Conservation (phyloP, 139 green algal species). For the Volvox africanus region DNA sequence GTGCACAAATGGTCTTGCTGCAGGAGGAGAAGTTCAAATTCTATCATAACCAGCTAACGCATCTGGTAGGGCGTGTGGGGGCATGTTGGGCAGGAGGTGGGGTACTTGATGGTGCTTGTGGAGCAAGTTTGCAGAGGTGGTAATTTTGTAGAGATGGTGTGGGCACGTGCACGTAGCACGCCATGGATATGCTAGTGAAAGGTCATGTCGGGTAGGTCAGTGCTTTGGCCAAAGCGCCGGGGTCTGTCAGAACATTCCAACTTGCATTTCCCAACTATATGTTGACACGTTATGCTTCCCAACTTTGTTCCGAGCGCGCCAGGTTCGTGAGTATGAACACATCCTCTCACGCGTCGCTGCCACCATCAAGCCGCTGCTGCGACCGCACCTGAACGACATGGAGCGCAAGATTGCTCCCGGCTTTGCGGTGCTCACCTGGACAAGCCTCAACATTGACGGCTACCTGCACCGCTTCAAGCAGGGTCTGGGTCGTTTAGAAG, state of each 20-base stretch:
- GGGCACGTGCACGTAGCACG: too few species aligned
- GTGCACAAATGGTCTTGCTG: constrained; percentile 85
- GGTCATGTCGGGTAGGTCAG: too few species aligned
- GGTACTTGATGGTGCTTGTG: too few species aligned
- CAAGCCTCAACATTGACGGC: constrained; percentile 93
- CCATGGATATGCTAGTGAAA: too few species aligned
- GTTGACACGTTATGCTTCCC: too few species aligned
- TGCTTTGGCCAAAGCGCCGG: too few species aligned
- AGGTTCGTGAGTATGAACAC: constrained; percentile 77
- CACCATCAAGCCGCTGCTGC: constrained; percentile 84
- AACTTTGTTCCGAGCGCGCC: too few species aligned
- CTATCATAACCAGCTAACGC: constrained; percentile 88
- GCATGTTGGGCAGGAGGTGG: neutral
- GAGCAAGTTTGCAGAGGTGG: too few species aligned
- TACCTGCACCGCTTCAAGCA: constrained; percentile 91
- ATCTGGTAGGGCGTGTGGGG: constrained; percentile 62
- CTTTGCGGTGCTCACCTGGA: constrained; percentile 88
- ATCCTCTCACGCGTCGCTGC: constrained; percentile 71
- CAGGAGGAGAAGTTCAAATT: constrained; percentile 85
- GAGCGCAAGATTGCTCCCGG: constrained; percentile 89
- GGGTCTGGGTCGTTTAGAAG: constrained; percentile 81
- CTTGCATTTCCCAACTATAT: too few species aligned
- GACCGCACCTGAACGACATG: constrained; percentile 89
- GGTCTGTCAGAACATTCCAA: too few species aligned
- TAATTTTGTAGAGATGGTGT: too few species aligned